A percentile compares a stretch with the other conserved stretches of the same genome.
Conservation (phyloP, 2,329 filamentous ascomycete genomes). For the Microsporum audouinii region DNA sequence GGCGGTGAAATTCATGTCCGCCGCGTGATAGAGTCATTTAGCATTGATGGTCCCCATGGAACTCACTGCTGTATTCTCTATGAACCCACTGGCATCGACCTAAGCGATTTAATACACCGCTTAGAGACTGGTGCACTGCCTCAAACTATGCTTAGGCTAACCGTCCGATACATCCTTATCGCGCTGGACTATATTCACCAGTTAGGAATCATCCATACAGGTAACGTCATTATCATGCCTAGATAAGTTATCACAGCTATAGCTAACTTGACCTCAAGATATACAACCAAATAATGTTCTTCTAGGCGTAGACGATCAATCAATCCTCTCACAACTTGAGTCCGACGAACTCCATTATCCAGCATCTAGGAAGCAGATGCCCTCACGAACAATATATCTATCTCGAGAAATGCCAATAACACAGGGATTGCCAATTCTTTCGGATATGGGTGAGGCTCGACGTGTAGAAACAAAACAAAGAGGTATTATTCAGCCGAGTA, state of each 20-base stretch:
- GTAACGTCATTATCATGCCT: background rate
- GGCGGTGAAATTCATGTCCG: conserved; percentile 17
- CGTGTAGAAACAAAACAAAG: conserved; percentile 13
- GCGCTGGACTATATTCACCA: conserved; percentile 5
- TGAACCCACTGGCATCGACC: conserved; percentile 10
- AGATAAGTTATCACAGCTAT: background rate
- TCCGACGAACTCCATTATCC: conserved; percentile 20
- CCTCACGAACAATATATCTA: conserved; percentile 21
- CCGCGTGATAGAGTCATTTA: conserved; percentile 18
- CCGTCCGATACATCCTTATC: conserved; percentile 3
- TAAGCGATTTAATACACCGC: conserved; percentile 8
- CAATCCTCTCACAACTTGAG: conserved; percentile 21
- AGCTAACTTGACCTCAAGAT: conserved; percentile 15
- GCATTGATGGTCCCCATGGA: conserved; percentile 16
- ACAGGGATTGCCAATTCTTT: conserved; percentile 18
- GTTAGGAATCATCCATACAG: conserved; percentile 4
- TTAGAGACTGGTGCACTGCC: background rate
- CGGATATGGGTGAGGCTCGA: conserved; percentile 22
- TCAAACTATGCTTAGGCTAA: background rate
- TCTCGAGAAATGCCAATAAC: conserved; percentile 16
- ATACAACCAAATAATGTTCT: conserved; percentile 26
- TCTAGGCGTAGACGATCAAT: conserved; percentile 21
- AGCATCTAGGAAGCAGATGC: conserved; percentile 20
- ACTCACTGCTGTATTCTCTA: conserved; percentile 18
- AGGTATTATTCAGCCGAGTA: conserved; percentile 20